Evolutionary conservation across 306 rosid species (phyloP), one percentile per base, ranked within the genome.

Genomic region (Vigna reflexopilosa): DNA sequence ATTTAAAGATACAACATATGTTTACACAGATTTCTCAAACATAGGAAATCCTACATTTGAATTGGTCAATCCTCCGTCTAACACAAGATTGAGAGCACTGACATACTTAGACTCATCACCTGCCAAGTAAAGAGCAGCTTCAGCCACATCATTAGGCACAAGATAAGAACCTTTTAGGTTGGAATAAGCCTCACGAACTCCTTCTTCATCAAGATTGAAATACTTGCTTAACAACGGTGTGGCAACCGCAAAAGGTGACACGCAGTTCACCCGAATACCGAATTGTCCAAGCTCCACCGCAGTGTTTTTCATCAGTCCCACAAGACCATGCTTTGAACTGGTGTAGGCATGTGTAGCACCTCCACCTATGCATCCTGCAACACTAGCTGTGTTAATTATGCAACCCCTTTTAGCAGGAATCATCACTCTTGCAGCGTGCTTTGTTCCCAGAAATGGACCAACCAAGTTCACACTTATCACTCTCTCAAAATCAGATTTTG

Each of bases 401-500:
- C 80, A 56, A 0, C 93, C 91, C 3, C 6, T 22, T 13, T 63
- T 15, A 0, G 78, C 65, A 0, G 87, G 88, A 10, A 80, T 81
- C 96, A 88, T 88, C 0, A 24, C 89, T 3, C 85, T 51, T 0
- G 91, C 85, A 0, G 90, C 93, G 6, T 88, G 90, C 22, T 90
- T 90, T 2, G 69, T 79, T 8, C 91, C 91, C 2, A 88, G 68
- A 32, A 84, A 87, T 0, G 38, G 36, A 4, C 93, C 96, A 0
- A 71, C 14, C 0, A 90, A 48, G 30, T 88, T 90, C 1, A 87
- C 83, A 3, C 55, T 16, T 0, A 85, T 7, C 12, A 88, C 87
- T 47, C 30, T 17, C 50, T 88, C 81, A 51, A 90, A 90, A 14
- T 73, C 81, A 0, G 71, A 75, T 49, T 44, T 61, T 2, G 49